Base-by-base conservation (phyloP, 306 rosid genomes). In the Cajanus cajan region DNA sequence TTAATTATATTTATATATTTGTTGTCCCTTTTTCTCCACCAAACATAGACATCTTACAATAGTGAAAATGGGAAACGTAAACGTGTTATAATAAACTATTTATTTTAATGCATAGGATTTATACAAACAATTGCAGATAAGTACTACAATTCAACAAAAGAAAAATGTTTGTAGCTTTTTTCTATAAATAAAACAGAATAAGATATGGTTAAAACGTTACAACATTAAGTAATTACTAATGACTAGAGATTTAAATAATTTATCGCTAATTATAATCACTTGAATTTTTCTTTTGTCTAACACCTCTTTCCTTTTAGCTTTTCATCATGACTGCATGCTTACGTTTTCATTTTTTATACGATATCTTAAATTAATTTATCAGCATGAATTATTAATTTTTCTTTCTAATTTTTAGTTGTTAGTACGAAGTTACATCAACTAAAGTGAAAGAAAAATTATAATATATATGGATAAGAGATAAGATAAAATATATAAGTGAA, bases 301-400 rank as follows among this genome's bases (percentile, higher is more conserved):
- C 28, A 21, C 13, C 13, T n/a, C 28, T 28, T 6, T 11, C 14
- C n/a, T n/a, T 52, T 4, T 57, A 59, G 54, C 36, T 57, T 40
- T 7, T 43, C 70, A 75, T 75, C 45, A 40, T 41, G n/a, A 10
- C 21, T 5, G 22, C 19, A 19, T 21, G 69, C 45, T 63, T 63
- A 63, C 47, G 68, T 33, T 31, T 61, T 31, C 0, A 57, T n/a
- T 25, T 61, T 34, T 62, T 62, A n/a, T 31, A 47, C 18, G 21
- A 44, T 61, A 45, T 63, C 16, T 76, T 47, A 47, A 34, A 21
- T 47, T 76, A 33, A 63, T n/a, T 64, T 76, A 76, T 31, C 28
- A 11, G 4, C 28, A 64, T 36, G n/a, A 64, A 77, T 64, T 65
- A 68, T 68, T 43, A n/a, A n/a, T n/a, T n/a, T n/a, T n/a, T n/a